These are phyloP conservation scores for Exutisphaerella laricina DNA, from an alignment of 2,329 filamentous ascomycete species.

Conservation along the genomic window DNA sequence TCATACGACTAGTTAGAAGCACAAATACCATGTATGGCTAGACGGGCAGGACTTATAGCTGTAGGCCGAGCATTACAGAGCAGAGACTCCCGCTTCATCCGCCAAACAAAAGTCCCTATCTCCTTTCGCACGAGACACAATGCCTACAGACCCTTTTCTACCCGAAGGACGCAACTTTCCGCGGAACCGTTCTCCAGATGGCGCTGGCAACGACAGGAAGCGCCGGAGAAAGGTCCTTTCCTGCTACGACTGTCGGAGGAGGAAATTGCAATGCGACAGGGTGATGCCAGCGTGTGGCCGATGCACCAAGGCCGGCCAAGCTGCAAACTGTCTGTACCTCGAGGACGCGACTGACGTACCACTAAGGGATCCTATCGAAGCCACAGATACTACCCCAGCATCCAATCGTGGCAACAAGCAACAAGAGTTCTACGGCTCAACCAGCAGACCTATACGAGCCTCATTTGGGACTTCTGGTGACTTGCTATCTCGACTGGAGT, in stretches of 20 bases:
- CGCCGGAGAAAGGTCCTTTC: slow-evolving; percentile 45
- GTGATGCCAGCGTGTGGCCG: slow-evolving; percentile 41
- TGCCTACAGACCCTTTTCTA: slow-evolving; percentile 21
- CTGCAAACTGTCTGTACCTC: slow-evolving; percentile 39
- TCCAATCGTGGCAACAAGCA: slow-evolving; percentile 8
- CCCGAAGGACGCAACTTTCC: slow-evolving; percentile 20
- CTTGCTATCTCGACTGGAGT: slow-evolving; percentile 24
- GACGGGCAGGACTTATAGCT: not conserved
- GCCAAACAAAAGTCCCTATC: too few species aligned
- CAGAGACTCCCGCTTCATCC: too few species aligned
- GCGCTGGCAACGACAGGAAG: slow-evolving; percentile 33
- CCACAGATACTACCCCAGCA: slow-evolving; percentile 4
- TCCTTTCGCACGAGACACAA: slow-evolving; percentile 2
- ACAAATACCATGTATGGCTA: too few species aligned
- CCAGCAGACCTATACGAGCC: slow-evolving; percentile 18
- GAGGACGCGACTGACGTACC: slow-evolving; percentile 27
- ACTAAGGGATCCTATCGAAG: slow-evolving; percentile 22
- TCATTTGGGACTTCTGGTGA: slow-evolving; percentile 12
- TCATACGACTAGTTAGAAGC: too few species aligned
- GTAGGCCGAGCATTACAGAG: too few species aligned
- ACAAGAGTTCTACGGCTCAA: slow-evolving; percentile 30
- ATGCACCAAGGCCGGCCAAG: slow-evolving; percentile 41
- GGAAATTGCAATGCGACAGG: slow-evolving; percentile 46
- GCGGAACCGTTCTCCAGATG: slow-evolving; percentile 18
- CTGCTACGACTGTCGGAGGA: slow-evolving; percentile 42